Conservation (phyloP, 192 early-diverging fungal genomes). For the Coemansia sp. region DNA sequence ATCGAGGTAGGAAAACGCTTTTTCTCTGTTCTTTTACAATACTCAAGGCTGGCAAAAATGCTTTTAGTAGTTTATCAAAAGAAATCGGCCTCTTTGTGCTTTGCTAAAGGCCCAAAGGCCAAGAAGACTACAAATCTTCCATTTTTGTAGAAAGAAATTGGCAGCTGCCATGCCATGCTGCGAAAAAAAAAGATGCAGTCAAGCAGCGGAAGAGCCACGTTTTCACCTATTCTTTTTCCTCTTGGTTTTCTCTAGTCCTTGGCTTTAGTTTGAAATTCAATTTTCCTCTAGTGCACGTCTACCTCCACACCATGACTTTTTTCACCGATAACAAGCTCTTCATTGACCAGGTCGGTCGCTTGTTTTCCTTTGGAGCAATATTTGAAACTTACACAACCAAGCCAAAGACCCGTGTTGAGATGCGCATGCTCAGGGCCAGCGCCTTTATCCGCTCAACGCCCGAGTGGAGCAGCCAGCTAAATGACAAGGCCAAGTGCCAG, state of each 20-base stretch:
- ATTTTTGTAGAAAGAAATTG: not conserved
- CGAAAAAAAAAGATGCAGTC: too few relatives aligned
- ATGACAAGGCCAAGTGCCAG: not conserved
- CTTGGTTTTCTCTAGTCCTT: not conserved
- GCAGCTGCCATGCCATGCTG: too few relatives aligned
- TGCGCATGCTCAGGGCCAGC: constrained; percentile 1
- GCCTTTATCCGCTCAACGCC: not conserved
- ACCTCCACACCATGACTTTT: not conserved
- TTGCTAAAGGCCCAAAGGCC: not conserved
- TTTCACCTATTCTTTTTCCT: too few relatives aligned
- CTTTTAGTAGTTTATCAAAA: not conserved
- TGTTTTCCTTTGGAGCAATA: not conserved
- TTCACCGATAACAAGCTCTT: not conserved
- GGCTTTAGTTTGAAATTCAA: too few relatives aligned
- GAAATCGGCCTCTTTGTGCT: not conserved
- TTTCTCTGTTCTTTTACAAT: not conserved
- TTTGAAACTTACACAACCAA: not conserved
- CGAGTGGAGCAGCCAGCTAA: not conserved
- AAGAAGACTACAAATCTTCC: not conserved
- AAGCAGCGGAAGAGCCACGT: too few relatives aligned
- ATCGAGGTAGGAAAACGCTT: not conserved
- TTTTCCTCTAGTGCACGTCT: not conserved
- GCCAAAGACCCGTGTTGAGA: not conserved
- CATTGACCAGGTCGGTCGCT: not conserved
- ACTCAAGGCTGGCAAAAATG: too few relatives aligned